Conservation (phyloP, 2,329 filamentous ascomycete genomes). For the Aspergillus piperis region DNA sequence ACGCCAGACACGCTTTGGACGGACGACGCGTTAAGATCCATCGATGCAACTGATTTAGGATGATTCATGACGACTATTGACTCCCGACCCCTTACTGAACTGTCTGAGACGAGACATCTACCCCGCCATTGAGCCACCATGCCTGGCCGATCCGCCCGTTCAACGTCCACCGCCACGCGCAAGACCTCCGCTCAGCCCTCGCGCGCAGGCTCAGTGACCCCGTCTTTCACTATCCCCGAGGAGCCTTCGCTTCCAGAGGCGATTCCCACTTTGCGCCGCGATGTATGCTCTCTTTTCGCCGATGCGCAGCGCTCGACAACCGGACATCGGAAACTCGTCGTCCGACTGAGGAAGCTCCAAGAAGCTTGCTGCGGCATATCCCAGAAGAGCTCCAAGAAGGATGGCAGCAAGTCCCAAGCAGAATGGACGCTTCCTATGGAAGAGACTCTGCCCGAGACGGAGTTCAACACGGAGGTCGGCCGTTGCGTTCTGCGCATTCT, state of each 20-base stretch:
- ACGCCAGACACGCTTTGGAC: neutral
- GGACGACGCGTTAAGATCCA: neutral
- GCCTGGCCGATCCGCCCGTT: conserved; percentile 45
- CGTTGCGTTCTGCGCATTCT: conserved; percentile 81
- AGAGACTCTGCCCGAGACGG: conserved; percentile 75
- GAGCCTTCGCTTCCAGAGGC: conserved; percentile 53
- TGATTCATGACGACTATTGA: conserved; percentile 11
- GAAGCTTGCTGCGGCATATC: conserved; percentile 71
- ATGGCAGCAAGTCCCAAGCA: conserved; percentile 51
- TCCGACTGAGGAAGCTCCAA: conserved; percentile 86
- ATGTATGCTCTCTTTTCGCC: conserved; percentile 71
- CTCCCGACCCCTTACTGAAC: conserved; percentile 6
- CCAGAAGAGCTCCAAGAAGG: conserved; percentile 38
- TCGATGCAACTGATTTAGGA: conserved; percentile 15
- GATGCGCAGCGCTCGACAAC: conserved; percentile 88
- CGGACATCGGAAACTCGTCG: conserved; percentile 83
- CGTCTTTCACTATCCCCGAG: conserved; percentile 58
- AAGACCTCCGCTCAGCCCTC: conserved; percentile 62
- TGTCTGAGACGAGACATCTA: conserved; percentile 10
- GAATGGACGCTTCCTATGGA: conserved; percentile 48
- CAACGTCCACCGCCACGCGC: conserved; percentile 39
- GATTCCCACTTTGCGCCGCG: conserved; percentile 64
- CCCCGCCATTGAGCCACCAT: conserved; percentile 32
- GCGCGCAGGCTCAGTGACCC: conserved; percentile 64
- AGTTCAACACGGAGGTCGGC: conserved; percentile 84